Evolutionary conservation across 1,284 basidiomycete species (phyloP), one percentile per base, ranked within the genome.

Genomic region (Athelia sp.): DNA sequence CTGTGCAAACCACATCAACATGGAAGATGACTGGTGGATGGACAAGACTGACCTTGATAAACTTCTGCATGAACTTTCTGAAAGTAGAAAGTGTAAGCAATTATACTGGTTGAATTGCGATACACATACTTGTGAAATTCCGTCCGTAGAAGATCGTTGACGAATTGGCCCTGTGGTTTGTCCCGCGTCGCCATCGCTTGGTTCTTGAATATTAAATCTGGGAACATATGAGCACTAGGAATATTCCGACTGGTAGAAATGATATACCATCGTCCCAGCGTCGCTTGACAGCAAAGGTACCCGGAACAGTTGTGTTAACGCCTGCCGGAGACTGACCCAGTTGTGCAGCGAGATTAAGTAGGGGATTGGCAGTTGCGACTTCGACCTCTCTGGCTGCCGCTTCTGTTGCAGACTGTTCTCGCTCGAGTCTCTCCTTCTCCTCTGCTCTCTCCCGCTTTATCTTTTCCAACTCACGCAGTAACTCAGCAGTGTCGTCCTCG

Each of bases 201-300:
- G 65, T 97, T 97, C 73, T 97, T 97, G 81, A 98, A 98, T 61
- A 98, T 94, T 50, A 96, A 73, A 68, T 98, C 91, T 91, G 54
- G 43, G 51, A 40, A 9, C 36, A 6, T n/a, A 49, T 15, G 29
- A 26, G 52, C n/a, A n/a, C n/a, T 13, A 46, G 29, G 50, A 24
- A 23, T 46, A 34, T 47, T n/a, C 18, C 24, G 32, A 23, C 43
- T 36, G 31, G 18, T 45, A 24, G 42, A 52, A 31, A 43, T 35
- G 35, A 63, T 79, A 43, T 23, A 90, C 89, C 92, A 62, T 97
- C 93, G 64, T 98, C 94, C 94, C 94, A 98, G 48, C 94, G 78
- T 58, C 87, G 77, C 73, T 96, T 96, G 53, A 98, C 93, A 13
- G 90, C 81, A 62, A 98, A 97, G 11, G 87, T 84, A 4, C 88